Evolutionary conservation across 495 filamentous ascomycete genomes (phyloP).

Genomic region (Neurospora sp.): DNA sequence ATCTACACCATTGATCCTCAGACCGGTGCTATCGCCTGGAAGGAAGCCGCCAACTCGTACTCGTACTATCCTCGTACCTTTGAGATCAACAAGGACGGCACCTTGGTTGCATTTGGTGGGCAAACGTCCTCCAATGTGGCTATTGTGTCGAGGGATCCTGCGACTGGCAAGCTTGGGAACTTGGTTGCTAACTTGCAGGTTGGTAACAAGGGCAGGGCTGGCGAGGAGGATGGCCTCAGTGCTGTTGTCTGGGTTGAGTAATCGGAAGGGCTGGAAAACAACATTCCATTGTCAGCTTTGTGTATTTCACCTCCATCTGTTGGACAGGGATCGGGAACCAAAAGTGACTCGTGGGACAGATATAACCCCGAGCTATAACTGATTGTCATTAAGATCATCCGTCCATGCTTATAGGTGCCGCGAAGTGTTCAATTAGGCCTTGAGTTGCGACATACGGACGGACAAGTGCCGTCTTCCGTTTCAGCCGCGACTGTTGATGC

Average conservation of each 20-base stretch:
- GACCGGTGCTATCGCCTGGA: conserved; percentile 25
- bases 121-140: conserved; percentile 53
- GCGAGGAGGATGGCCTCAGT: conserved; percentile 37
- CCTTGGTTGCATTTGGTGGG: conserved; percentile 52
- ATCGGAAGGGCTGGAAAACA: background rate
- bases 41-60: conserved; percentile 32
- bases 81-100: conserved; percentile 50
- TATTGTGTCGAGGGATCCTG: conserved; percentile 45
- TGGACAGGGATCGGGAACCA: background rate
- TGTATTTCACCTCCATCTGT: background rate
- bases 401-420: too few relatives aligned
- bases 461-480: too few relatives aligned
- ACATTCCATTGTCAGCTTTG: background rate
- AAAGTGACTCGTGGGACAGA: background rate
- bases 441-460: too few relatives aligned
- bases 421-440: too few relatives aligned
- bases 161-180: conserved; percentile 46
- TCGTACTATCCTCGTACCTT: conserved; percentile 47
- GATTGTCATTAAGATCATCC: background rate
- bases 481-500: too few relatives aligned
- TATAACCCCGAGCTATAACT: background rate
- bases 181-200: conserved; percentile 32
- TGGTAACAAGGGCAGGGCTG: conserved; percentile 28
- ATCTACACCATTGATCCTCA: conserved; percentile 23
- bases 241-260: conserved; percentile 37